Evolutionary conservation across 108 stramenopile genomes (phyloP), one percentile per base, ranked within the genome.

Genomic region (Nannochloropsis salina): DNA sequence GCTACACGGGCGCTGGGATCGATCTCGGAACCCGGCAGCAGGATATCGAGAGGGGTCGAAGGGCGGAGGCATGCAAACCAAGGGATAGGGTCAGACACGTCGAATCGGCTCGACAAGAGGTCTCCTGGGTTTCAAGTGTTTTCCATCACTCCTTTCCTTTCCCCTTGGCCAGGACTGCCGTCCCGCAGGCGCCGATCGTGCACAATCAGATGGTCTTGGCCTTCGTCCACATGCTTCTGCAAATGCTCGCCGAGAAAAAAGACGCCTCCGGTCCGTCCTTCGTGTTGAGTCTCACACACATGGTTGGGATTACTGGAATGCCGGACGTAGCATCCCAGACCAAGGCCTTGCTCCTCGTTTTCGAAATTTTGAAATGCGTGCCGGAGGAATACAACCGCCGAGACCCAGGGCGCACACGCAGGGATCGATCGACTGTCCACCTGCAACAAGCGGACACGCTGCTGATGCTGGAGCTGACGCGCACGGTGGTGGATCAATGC

Each of bases 321-420:
- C 61, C 61, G 15, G 61, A 74, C 61, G 20, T 74, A n/a, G 61
- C 2, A n/a, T n/a, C 61, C n/a, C 61, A 74, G n/a, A 74, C 20
- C 61, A 74, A 74, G 61, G 20, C 61, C 2, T 2, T 74, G 15
- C n/a, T 74, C 20, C 61, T 74, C 20, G 6, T 74, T 74, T n/a
- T 74, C n/a, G 61, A 74, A n/a, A n/a, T 74, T 4, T 74, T 74
- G 6, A 74, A 74, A 74, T 74, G 61, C 20, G 1, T 74, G 15
- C 61, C 61, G 61, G 61, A 74, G 61, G 61, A 74, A 74, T 74
- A 74, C 61, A 74, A 74, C n/a, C 61, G 61, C n/a, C 61, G 61
- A n/a, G 61, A 74, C n/a, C 61, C 61, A 74, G 61, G 61, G 20
- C 15, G 61, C n/a, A n/a, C 61, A 8, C 61, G 61, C 61, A 15